Percentiles rank a stretch among this genome's conserved stretches.
phyloP scores from a whole-genome alignment of 768 basidiomycete genomes.

The Boletus speciosus region DNA sequence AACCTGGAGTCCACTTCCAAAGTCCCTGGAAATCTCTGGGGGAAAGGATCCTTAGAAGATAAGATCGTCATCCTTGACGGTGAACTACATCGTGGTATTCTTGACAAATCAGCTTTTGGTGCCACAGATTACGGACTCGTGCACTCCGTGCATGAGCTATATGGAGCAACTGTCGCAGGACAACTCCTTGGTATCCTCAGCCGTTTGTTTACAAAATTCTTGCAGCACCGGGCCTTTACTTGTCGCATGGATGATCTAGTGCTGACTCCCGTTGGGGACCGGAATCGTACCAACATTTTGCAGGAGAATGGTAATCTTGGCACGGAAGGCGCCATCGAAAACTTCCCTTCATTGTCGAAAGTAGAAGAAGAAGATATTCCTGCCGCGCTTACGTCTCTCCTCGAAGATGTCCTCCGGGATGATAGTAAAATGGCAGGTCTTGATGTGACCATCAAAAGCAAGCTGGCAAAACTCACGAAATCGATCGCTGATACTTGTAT shows the following conservation, averaged over 20 bases:
- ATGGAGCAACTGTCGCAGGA: conserved; percentile 86
- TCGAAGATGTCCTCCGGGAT: conserved; percentile 91
- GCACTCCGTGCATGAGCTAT: conserved; percentile 95
- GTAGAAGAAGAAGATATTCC: conserved; percentile 53
- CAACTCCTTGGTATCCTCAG: conserved; percentile 90
- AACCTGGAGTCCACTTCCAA: conserved; percentile 86
- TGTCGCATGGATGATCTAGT: conserved; percentile 98
- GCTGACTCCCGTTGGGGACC: conserved; percentile 79
- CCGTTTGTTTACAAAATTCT: conserved; percentile 93
- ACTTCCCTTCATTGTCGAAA: conserved; percentile 71
- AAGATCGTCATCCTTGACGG: conserved; percentile 89
- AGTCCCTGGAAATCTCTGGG: conserved; percentile 85
- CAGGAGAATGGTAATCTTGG: conserved; percentile 68
- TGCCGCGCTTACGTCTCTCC: conserved; percentile 55
- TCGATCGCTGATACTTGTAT: conserved; percentile 86
- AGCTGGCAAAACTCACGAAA: conserved; percentile 81
- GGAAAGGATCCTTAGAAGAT: conserved; percentile 73
- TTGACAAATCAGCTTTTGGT: conserved; percentile 97
- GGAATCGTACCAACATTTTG: conserved; percentile 63
- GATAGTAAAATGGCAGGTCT: conserved; percentile 97
- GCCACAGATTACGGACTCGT: conserved; percentile 95
- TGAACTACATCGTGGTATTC: conserved; percentile 86
- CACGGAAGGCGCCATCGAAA: conserved; percentile 84
- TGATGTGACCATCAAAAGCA: conserved; percentile 87
- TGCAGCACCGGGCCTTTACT: conserved; percentile 95